These are phyloP conservation scores for Sporothrix pallida DNA, from an alignment of 2,329 filamentous ascomycete genomes.

Conservation along the genomic window DNA sequence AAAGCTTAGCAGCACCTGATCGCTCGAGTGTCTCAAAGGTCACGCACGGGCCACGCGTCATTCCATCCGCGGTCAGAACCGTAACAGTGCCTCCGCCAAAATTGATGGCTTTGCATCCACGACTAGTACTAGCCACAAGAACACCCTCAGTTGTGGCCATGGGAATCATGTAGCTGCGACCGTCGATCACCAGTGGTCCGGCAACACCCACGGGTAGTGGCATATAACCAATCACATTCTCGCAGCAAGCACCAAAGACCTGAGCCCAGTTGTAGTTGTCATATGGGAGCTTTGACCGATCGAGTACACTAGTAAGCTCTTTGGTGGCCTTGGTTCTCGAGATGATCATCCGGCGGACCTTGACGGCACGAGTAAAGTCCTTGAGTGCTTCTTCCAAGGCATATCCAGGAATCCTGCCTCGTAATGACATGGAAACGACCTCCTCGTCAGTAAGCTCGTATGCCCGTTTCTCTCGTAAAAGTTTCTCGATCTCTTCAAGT, in stretches of 20 bases:
- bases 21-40: conserved; percentile 87
- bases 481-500: conserved; percentile 72
- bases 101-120: conserved; percentile 98
- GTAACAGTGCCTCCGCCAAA: conserved; percentile 90
- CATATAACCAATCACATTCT: conserved; percentile 96
- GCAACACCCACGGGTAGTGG: conserved; percentile 93
- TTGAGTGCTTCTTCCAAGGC: conserved; percentile 90
- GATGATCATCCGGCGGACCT: conserved; percentile 86
- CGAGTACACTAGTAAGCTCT: conserved; percentile 76
- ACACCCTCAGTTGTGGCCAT: conserved; percentile 99
- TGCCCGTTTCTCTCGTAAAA: conserved; percentile 79
- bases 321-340: conserved; percentile 82
- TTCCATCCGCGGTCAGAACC: conserved; percentile 92
- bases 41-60: conserved; percentile 96
- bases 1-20: conserved; percentile 91
- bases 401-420: conserved; percentile 93
- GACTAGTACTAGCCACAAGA: conserved; percentile 87
- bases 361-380: conserved; percentile 91
- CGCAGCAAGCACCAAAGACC: conserved; percentile 94
- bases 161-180: conserved; percentile 93
- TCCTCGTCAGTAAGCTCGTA: conserved; percentile 83
- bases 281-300: conserved; percentile 85
- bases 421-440: conserved; percentile 79
- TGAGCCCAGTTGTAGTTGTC: conserved; percentile 93
- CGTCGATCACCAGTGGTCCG: conserved; percentile 90